Evolutionary conservation across 768 basidiomycete species (phyloP), one percentile per base, ranked within the genome.

Genomic region (Collybiopsis confluens): DNA sequence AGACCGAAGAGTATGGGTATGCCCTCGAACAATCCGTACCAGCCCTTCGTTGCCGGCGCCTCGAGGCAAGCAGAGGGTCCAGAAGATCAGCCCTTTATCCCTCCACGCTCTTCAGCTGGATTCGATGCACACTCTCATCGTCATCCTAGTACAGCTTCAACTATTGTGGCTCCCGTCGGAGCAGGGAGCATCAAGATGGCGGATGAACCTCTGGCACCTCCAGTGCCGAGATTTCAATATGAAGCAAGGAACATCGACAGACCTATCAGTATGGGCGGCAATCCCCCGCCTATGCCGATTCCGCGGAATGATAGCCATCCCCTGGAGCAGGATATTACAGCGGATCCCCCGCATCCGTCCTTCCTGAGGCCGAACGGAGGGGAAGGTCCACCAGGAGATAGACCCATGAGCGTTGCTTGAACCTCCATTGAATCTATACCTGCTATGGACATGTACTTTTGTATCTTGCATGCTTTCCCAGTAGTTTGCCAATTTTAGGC

Each of bases 1-100:
- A 68, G 77, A 56, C 77, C 77, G 13, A 76, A 44, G 35, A 56
- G 56, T 36, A 28, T 56, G 45, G 56, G 50, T 4, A 47, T 56
- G 56, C 20, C 36, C n/a, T 38, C 56, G 3, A 36, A 41, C 21
- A 53, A 45, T 27, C 43, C 52, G 10, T 53, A 44, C n/a, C 52
- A 53, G 18, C 52, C 52, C 3, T 53, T 35, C 2, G 9, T 35
- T 1, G 40, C 24, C 18, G 33, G 13, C 15, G 20, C n/a, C 33
- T 18, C 26, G 1, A 2, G 23, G 8, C 42, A 35, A 38, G 18
- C n/a, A 45, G 33, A 51, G 26, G 46, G 46, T 27, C 45, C 56
- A 10, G 28, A 43, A 23, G 55, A 56, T 20, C 21, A 7, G 11
- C 55, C 40, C 11, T 56, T 56, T 33, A 28, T 37, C 23, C 50